Base-by-base conservation (phyloP, 257 asterid genomes). In the Salvia rosmarinus region DNA sequence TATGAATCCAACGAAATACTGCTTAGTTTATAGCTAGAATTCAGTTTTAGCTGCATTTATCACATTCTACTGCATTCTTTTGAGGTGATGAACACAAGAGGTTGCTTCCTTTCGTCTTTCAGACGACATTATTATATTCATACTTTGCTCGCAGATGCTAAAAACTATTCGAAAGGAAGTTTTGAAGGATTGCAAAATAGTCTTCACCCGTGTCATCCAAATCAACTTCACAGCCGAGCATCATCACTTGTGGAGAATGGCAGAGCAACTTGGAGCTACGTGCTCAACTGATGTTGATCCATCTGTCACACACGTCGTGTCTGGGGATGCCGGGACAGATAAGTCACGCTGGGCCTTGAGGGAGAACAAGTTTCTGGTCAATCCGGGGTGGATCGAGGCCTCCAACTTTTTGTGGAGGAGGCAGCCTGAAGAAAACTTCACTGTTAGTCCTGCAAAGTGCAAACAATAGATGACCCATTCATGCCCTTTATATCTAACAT, bases 381-480 rank as follows among this genome's bases (percentile, higher is more conserved):
- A 78, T 75, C 95, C 98, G 0, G 68, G 72, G 42, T 89, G 98
- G 98, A 78, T 89, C 43, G 92, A 89, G 59, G 94, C 98, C 69
- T 80, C 91, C 71, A 82, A 82, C 60, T 89, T 79, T 78, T 50
- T 81, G 37, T 91, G 96, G 96, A 68, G 72, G 74, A 89, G 71
- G 84, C 93, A 83, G 63, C 86, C 96, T 0, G 98, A 91, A 83
- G 90, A 86, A 32, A 81, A 84, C 17, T 89, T 80, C 70, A 83
- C 86, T 2, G 88, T 85, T 14, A 70, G 50, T 77, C 80, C 28
- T 56, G 51, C 79, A 20, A 80, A 64, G 66, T 50, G 55, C 79
- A 28, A 80, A 64, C 67, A 75, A 28, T 42, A 63, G 50, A 70
- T 81, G 77, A 78, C 28, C 52, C 40, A 20, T 61, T 66, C 35